Percentiles rank a stretch among this genome's conserved stretches.
Conservation (phyloP, 176 grass and related monocot species). For the Oropetium thomaeum region DNA sequence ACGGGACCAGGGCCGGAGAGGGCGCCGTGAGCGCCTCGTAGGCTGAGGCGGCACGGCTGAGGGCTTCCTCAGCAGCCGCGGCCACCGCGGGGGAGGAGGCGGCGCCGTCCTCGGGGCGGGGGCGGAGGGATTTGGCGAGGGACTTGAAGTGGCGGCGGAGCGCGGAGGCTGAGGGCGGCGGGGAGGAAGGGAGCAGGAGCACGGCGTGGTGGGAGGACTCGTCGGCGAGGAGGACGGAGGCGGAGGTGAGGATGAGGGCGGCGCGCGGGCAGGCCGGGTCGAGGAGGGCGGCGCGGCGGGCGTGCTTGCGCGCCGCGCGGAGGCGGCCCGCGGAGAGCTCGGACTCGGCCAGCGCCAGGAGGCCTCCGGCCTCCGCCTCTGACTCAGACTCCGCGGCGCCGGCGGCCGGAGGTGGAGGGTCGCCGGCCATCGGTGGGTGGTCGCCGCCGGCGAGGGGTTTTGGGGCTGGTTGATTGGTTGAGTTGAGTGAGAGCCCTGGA, state of each 20-base stretch:
- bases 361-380: conserved; percentile 28
- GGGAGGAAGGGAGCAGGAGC: conserved; percentile 38
- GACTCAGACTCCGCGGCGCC: background rate
- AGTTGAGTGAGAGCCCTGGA: background rate
- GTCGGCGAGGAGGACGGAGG: conserved; percentile 59
- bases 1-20: background rate
- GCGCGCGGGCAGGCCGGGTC: conserved; percentile 23
- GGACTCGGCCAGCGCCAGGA: conserved; percentile 50
- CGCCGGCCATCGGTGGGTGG: conserved; percentile 22
- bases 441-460: conserved; percentile 10
- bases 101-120: conserved; percentile 8
- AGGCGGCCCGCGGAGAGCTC: conserved; percentile 44
- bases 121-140: conserved; percentile 55
- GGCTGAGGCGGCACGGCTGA: conserved; percentile 50
- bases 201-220: conserved; percentile 47
- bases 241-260: conserved; percentile 42
- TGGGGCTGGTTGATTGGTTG: background rate
- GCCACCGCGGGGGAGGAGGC: background rate
- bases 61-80: conserved; percentile 52
- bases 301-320: conserved; percentile 61
- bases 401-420: background rate
- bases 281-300: conserved; percentile 60
- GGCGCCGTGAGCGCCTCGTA: conserved; percentile 55
- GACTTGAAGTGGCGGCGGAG: conserved; percentile 73
- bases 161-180: background rate